A percentile compares a stretch with the other conserved stretches of the same genome.
Evolutionary conservation across 2,329 filamentous ascomycete genomes (phyloP).

Genomic region (Lasiodiplodia citricola): DNA sequence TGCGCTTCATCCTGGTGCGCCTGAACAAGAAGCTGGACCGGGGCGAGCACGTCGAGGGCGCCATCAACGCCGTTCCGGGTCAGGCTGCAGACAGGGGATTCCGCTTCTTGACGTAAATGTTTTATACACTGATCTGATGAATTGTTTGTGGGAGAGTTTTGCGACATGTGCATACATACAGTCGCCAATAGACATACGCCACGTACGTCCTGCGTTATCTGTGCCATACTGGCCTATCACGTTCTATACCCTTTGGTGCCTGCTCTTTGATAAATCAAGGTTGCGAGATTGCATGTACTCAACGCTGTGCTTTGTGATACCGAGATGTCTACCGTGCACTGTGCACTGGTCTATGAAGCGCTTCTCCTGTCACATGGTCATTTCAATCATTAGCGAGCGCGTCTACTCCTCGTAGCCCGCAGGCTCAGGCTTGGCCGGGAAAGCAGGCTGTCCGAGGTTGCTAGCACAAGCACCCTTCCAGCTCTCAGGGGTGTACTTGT

Average conservation of each 20-base stretch:
- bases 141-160: not conserved
- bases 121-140: not conserved
- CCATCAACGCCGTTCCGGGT: conserved; percentile 62
- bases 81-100: conserved; percentile 67
- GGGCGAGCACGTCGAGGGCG: conserved; percentile 61
- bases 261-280: not conserved
- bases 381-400: too few species aligned
- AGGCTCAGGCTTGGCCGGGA: conserved; percentile 49
- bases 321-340: not conserved
- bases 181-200: not conserved
- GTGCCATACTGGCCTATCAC: not conserved
- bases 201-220: not conserved
- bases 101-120: conserved; percentile 63
- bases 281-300: not conserved
- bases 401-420: conserved; percentile 37
- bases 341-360: not conserved
- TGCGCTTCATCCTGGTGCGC: conserved; percentile 67
- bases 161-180: not conserved
- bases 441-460: conserved; percentile 61
- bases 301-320: not conserved
- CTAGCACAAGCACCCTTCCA: conserved; percentile 71
- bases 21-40: conserved; percentile 73
- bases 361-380: not conserved
- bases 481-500: conserved; percentile 82
- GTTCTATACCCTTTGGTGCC: not conserved